Percentiles rank a stretch among this genome's conserved stretches.
These are phyloP conservation scores for Lophium mytilinum DNA, from an alignment of 495 filamentous ascomycete species.

Conservation along the genomic window DNA sequence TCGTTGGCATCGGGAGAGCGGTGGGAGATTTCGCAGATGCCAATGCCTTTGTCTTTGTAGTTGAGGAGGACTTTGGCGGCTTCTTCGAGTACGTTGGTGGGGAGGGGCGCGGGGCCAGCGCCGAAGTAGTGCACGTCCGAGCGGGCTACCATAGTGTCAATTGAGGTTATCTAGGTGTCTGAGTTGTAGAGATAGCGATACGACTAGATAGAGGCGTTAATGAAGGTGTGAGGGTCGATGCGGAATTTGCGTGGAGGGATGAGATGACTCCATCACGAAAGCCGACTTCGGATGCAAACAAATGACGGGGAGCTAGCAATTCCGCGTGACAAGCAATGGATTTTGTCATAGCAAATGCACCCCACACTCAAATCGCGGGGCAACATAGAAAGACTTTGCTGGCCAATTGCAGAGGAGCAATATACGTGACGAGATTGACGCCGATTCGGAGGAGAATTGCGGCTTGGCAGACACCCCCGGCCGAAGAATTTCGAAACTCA, in stretches of 20 bases:
- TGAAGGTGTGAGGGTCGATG: background rate
- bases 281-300: no score
- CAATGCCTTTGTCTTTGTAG: constrained; percentile 72
- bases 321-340: no score
- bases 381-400: no score
- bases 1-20: constrained; percentile 63
- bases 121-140: constrained; percentile 71
- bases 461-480: background rate
- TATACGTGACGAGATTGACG: no score
- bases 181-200: background rate
- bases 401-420: no score
- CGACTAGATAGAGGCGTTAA: background rate
- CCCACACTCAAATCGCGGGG: no score
- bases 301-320: no score
- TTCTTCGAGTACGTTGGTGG: constrained; percentile 63
- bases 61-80: constrained; percentile 73
- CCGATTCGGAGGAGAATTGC: background rate
- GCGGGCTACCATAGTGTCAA: constrained; percentile 43
- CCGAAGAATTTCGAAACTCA: background rate
- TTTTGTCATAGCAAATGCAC: no score
- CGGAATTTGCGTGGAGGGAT: no score
- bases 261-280: no score
- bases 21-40: constrained; percentile 81
- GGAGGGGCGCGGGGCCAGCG: constrained; percentile 77
- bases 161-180: background rate